Evolutionary conservation across 495 filamentous ascomycete genomes (phyloP), one percentile per base, ranked within the genome.

Genomic region (Penicillium canariense): DNA sequence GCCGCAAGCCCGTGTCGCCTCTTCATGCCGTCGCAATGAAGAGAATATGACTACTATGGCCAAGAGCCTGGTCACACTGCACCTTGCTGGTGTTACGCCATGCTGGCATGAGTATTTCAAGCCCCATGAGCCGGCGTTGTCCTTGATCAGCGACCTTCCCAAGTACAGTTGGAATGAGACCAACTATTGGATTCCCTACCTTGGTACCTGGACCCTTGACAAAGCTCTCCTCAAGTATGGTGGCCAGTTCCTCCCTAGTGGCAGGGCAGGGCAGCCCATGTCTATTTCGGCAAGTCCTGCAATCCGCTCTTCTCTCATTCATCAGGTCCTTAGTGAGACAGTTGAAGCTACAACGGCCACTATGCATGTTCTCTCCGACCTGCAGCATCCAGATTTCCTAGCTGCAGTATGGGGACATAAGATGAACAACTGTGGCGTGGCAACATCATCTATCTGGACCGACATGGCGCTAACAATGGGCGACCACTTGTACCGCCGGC

Each of bases 51-150:
- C 75, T 56, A 84, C 77, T 4, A 62, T 92, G 4, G 71, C 78
- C 0, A 54, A 61, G 5, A 81, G 69, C 17, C 26, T 44, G 22
- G 40, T 11, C 11, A 27, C 10, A 1, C 15, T 91, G 14, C 78
- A 90, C 60, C 62, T 60, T 2, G 72, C 67, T 6, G 86, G 89
- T 11, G 56, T 85, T 9, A 72, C 78, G 14, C 59, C 89, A 39
- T 63, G 81, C 61, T 93, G 87, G 84, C 79, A 79, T 51, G 87
- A 87, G 60, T 88, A 80, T 56, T 83, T 85, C 68, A 67, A 74
- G 5, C 81, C 83, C 53, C 87, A 85, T 60, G 60, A 68, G 20
- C 52, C 65, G 3, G 76, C 76, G 79, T 4, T 66, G 73, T 6
- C 70, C 88, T 8, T 60, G 91, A 0, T 65, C 81, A n/a, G n/a